Conservation (phyloP, 169 alveolate species). For the Eimeria maxima region DNA sequence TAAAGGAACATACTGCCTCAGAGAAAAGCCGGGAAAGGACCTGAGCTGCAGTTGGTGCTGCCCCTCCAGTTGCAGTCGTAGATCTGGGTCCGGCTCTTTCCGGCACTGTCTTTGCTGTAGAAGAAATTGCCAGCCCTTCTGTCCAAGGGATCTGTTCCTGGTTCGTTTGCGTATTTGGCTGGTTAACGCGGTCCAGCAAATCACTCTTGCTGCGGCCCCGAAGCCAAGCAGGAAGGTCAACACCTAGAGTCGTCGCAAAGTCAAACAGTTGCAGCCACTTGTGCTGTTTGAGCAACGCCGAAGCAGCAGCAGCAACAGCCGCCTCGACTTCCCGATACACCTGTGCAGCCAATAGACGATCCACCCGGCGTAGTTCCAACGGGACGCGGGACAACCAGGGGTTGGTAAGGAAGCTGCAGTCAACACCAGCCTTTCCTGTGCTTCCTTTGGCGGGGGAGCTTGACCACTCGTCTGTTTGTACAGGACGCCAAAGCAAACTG, state of each 20-base stretch:
- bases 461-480: background rate
- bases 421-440: background rate
- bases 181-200: background rate
- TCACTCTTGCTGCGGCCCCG: conserved; percentile 28
- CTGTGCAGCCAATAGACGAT: conserved; percentile 50
- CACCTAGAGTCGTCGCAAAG: conserved; percentile 66
- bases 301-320: conserved; percentile 48
- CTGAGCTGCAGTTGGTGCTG: background rate
- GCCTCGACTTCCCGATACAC: conserved; percentile 53
- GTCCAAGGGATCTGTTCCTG: background rate
- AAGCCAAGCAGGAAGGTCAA: conserved; percentile 81
- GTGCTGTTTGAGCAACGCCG: conserved; percentile 32
- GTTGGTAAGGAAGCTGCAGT: background rate
- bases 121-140: background rate
- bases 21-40: background rate
- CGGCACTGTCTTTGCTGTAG: background rate
- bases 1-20: conserved; percentile 38
- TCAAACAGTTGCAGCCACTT: conserved; percentile 78
- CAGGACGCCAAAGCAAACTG: conserved; percentile 58
- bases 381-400: conserved; percentile 44
- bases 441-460: too few species aligned
- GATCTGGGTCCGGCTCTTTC: background rate
- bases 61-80: background rate
- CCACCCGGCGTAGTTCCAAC: conserved; percentile 26
- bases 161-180: background rate